Base-by-base conservation (phyloP, 2,329 filamentous ascomycete genomes). In the Alternaria triticimaculans region DNA sequence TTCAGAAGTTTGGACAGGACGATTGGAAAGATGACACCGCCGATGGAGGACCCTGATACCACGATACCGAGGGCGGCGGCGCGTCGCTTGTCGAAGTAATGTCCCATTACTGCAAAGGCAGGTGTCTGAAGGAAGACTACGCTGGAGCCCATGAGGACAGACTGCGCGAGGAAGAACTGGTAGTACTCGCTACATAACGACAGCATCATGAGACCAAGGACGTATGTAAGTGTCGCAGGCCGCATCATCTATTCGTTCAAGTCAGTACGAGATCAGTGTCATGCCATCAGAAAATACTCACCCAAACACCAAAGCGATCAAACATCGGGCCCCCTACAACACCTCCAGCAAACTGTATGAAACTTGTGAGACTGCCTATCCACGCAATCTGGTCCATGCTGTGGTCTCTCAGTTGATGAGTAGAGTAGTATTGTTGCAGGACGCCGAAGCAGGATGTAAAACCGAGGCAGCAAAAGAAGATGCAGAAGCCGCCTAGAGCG, bases 171-270 rank as follows among this genome's bases (percentile, higher is more conserved):
- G 45, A 86, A 69, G 66, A 85, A 80, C 51, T 85, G 84, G 62
- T 84, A 85, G 71, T 84, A 86, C 50, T 84, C 59, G 5, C 78
- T 83, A 28, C 79, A 87, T 65, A 89, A 72, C 3, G 82, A 85
- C 0, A 85, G 80, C 86, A 88, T 87, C 84, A 89, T 87, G 3
- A 89, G 68, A 1, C 86, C 84, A 58, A 88, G 84, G 8, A 89
- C 82, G 48, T 87, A 83, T 10, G 64, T 81, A 70, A 30, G 85
- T 80, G 62, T 83, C n/a, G 87, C 87, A 5, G 71, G 70, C 1
- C 86, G 61, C 2, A 89, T 73, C 1, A 91, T 79, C 60, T 80
- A 82, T 21, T 5, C 12, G 18, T 21, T 18, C 3, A 46, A 37
- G 12, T 51, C 12, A 51, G 49, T 37, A 55, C 14, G 50, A 46